Evolutionary conservation across 1,284 basidiomycete species (phyloP).

Genomic region (Naganishia cerealis): DNA sequence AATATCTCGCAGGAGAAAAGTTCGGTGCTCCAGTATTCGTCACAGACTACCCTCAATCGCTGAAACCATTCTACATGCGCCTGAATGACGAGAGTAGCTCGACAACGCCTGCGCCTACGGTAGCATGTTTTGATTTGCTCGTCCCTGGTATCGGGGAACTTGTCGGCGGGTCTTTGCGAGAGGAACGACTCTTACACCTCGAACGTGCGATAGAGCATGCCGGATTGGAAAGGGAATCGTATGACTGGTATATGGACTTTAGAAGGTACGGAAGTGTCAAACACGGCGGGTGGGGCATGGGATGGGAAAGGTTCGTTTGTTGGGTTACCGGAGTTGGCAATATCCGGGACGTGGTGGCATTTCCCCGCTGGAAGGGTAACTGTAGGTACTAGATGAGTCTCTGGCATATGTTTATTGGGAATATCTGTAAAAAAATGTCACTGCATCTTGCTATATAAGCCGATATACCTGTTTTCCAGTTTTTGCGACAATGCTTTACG

Average conservation of each 20-base stretch:
- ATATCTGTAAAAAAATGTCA: background rate
- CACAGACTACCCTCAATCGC: constrained; percentile 74
- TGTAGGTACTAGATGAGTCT: constrained; percentile 49
- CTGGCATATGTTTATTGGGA: background rate
- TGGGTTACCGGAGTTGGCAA: constrained; percentile 82
- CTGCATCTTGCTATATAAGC: background rate
- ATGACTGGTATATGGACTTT: constrained; percentile 82
- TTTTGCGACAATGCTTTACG: no score
- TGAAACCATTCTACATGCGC: constrained; percentile 98
- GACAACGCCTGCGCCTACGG: constrained; percentile 62
- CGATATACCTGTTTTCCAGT: no score
- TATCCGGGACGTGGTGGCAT: constrained; percentile 81
- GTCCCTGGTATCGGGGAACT: constrained; percentile 87
- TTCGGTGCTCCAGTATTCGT: constrained; percentile 79
- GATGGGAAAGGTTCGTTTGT: constrained; percentile 80
- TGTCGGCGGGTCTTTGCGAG: constrained; percentile 84
- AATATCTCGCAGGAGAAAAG: constrained; percentile 72
- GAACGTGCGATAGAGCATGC: constrained; percentile 59
- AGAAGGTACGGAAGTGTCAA: constrained; percentile 75
- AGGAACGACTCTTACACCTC: constrained; percentile 70
- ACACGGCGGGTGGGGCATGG: constrained; percentile 89
- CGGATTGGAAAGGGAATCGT: constrained; percentile 62
- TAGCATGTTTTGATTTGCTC: constrained; percentile 91
- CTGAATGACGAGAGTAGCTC: constrained; percentile 7
- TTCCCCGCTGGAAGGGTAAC: constrained; percentile 80